Conservation (phyloP, 768 basidiomycete species). For the Mycena latifolia region DNA sequence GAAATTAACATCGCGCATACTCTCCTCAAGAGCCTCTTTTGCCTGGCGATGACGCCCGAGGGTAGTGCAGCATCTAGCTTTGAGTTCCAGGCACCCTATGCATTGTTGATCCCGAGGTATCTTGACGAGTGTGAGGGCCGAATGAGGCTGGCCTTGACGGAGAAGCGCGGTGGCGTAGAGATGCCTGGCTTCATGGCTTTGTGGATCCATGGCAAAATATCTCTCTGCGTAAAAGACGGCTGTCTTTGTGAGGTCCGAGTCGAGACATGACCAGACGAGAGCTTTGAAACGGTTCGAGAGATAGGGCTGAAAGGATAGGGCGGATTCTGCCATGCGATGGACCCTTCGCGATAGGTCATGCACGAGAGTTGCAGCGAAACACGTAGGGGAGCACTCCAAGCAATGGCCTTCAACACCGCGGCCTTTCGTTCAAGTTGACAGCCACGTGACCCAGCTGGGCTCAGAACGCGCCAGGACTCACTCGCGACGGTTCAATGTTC, state of each 20-base stretch:
- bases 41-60: conserved; percentile 86
- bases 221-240: conserved; percentile 93
- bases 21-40: conserved; percentile 75
- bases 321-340: conserved; percentile 23
- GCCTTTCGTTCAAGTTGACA: too few species aligned
- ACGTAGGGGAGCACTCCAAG: background rate
- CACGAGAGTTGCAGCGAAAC: conserved; percentile 1
- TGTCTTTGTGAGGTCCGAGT: conserved; percentile 81
- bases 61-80: conserved; percentile 78
- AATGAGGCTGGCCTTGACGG: conserved; percentile 76
- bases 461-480: too few species aligned
- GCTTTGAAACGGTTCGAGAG: conserved; percentile 78
- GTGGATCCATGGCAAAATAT: conserved; percentile 77
- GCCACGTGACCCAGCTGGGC: too few species aligned
- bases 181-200: conserved; percentile 86
- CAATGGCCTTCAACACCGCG: background rate
- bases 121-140: conserved; percentile 80
- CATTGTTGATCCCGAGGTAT: conserved; percentile 71
- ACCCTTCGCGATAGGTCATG: conserved; percentile 16
- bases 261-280: conserved; percentile 88
- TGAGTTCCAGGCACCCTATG: conserved; percentile 83
- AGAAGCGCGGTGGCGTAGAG: conserved; percentile 86
- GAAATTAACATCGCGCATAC: conserved; percentile 65
- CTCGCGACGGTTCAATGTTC: too few species aligned
- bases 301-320: conserved; percentile 38